Evolutionary conservation across 805 yeast species (phyloP).

Genomic region (Cyberlindnera petersonii): DNA sequence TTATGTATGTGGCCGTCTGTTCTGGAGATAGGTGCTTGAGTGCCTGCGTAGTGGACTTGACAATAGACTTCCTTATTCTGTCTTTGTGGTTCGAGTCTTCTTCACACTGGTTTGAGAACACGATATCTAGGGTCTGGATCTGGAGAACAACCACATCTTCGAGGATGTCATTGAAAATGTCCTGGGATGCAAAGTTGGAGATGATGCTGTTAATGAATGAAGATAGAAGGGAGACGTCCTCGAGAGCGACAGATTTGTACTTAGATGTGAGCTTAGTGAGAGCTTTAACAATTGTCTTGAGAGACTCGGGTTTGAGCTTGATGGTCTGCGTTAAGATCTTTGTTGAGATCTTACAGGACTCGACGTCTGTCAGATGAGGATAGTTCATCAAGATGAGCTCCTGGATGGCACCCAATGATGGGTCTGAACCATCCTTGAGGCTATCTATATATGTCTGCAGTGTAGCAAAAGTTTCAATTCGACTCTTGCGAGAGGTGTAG

Average conservation of each 20-base stretch:
- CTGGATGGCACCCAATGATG: conserved; percentile 19
- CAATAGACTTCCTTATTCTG: conserved; percentile 35
- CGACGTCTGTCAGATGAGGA: conserved; percentile 13
- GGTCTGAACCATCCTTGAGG: conserved; percentile 6
- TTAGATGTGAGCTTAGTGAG: conserved; percentile 31
- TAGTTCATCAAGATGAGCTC: conserved; percentile 18
- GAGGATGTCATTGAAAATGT: conserved; percentile 28
- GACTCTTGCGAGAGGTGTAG: conserved; percentile 19
- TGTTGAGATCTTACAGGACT: conserved; percentile 10
- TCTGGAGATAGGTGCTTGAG: conserved; percentile 23
- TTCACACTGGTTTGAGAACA: conserved; percentile 17
- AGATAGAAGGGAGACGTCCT: conserved; percentile 54
- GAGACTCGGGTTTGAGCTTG: conserved; percentile 11
- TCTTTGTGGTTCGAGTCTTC: conserved; percentile 36
- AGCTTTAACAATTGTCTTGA: conserved; percentile 20
- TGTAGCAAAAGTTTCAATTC: conserved; percentile 22
- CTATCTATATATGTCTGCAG: conserved; percentile 5
- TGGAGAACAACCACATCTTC: conserved; percentile 35
- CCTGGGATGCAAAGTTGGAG: conserved; percentile 26
- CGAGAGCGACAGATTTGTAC: conserved; percentile 42
- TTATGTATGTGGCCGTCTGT: conserved; percentile 15
- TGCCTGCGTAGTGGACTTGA: conserved; percentile 29
- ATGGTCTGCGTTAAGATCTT: conserved; percentile 13
- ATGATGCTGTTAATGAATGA: conserved; percentile 48
- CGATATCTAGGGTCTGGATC: conserved; percentile 26